Conservation (phyloP, 2,329 filamentous ascomycete species). For the Hymenoscyphus scutula region DNA sequence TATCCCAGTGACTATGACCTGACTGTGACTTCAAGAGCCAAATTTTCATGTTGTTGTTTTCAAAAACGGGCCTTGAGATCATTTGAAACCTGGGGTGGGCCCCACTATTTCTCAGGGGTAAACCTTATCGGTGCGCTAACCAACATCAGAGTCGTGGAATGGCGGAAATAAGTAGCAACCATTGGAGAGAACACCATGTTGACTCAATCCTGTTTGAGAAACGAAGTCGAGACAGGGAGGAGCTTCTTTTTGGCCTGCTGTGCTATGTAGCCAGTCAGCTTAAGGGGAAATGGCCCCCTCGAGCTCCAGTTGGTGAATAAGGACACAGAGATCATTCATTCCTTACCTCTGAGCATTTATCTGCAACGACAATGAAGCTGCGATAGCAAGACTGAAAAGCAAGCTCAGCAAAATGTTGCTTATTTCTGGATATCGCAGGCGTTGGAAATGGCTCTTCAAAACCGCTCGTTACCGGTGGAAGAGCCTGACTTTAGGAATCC, state of each 20-base stretch:
- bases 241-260: background rate
- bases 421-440: conserved; percentile 7
- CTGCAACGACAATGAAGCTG: conserved; percentile 2
- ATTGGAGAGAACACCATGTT: background rate
- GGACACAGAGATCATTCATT: background rate
- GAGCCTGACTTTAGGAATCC: conserved; percentile 5
- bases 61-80: background rate
- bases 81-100: background rate
- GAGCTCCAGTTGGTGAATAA: background rate
- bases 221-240: too few species aligned
- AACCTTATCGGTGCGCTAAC: background rate
- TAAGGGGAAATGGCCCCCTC: background rate
- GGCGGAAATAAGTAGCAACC: background rate
- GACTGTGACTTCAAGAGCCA: background rate
- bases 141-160: background rate
- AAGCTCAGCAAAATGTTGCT: conserved; percentile 12
- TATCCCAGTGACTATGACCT: too few species aligned
- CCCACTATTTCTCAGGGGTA: conserved; percentile 1
- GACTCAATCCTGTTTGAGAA: background rate
- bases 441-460: conserved; percentile 11
- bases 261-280: background rate
- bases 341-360: background rate
- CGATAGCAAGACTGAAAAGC: background rate
- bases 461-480: conserved; percentile 16
- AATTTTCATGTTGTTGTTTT: background rate